Base-by-base conservation (phyloP, 345 rosid genomes). In the Hibiscus syriacus region DNA sequence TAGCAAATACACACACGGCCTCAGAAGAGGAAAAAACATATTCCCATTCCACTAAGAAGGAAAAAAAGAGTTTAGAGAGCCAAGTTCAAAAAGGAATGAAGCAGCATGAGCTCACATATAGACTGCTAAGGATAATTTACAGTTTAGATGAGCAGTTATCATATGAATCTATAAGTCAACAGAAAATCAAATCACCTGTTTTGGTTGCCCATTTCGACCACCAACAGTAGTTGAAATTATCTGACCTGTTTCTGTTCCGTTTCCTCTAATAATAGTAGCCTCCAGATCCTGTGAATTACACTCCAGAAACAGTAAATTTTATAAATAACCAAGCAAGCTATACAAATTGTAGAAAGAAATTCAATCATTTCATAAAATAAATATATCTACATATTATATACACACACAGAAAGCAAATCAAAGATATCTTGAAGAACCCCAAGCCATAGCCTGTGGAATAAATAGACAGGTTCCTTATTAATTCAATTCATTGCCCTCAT, bases 171-270 rank as follows among this genome's bases (percentile, higher is more conserved):
- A 48, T 38, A 65, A 36, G 62, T 10, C 59, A 45, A 48, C 20
- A 29, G 19, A 45, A 32, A 26, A 27, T 23, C 6, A n/a, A 57
- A 56, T 74, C 48, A 95, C 99, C 98, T 95, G 96, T 77, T 95
- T 92, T 22, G 99, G 92, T 70, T 84, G 84, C 70, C 99, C 99
- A 73, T 92, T 85, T 72, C 75, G 86, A 72, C 98, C 98, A 55
- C 94, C 92, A 6, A 92, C 77, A 22, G 87, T 83, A 6, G 98
- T 92, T 53, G 88, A 78, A 73, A 95, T 88, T 62, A 90, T 80
- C 56, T 95, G 98, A 23, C 98, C 99, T 6, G 97, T 79, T 75
- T 88, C 98, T 2, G 98, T 79, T 66, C 98, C 97, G 65, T 81
- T 80, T 64, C 96, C 97, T 30, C 75, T 84, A 61, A 95, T 83